Conservation (phyloP, 306 rosid genomes). For the Argentina anserina region DNA sequence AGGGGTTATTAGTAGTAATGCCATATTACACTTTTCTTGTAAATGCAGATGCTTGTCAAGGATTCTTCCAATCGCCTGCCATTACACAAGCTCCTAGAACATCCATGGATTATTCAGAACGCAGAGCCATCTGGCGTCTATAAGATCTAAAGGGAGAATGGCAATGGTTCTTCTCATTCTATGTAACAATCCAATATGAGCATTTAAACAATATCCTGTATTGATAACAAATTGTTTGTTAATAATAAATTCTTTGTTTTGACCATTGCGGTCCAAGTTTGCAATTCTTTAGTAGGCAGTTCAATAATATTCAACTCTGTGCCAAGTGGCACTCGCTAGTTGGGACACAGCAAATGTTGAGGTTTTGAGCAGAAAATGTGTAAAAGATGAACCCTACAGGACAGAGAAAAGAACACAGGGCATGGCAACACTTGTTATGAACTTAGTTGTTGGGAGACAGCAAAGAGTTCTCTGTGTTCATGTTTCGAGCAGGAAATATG, state of each 20-base stretch:
- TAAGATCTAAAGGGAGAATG: conserved; percentile 31
- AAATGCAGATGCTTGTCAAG: conserved; percentile 83
- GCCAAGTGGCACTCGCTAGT: neutral
- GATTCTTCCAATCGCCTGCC: conserved; percentile 80
- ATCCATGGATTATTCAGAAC: conserved; percentile 95
- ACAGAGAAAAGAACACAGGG: too few relatives aligned
- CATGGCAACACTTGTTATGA: too few relatives aligned
- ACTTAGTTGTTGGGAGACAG: too few relatives aligned
- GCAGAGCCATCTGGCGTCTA: conserved; percentile 92
- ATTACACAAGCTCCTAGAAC: conserved; percentile 88
- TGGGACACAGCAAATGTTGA: too few relatives aligned
- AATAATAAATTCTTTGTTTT: neutral
- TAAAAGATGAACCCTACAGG: too few relatives aligned
- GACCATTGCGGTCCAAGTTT: neutral
- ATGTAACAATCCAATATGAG: conserved; percentile 1
- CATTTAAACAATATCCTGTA: neutral
- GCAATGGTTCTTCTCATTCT: neutral
- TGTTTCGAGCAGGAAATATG: too few relatives aligned
- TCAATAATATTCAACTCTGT: neutral
- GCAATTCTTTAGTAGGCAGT: neutral
- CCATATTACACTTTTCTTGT: neutral
- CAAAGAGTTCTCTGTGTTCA: too few relatives aligned
- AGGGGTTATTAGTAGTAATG: conserved; percentile 11
- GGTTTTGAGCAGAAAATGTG: too few relatives aligned
- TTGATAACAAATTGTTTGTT: neutral